A percentile compares a stretch with the other conserved stretches of the same genome.
Evolutionary conservation across 2,329 filamentous ascomycete species (phyloP).

Genomic region (Proliferodiscus dingleyae): DNA sequence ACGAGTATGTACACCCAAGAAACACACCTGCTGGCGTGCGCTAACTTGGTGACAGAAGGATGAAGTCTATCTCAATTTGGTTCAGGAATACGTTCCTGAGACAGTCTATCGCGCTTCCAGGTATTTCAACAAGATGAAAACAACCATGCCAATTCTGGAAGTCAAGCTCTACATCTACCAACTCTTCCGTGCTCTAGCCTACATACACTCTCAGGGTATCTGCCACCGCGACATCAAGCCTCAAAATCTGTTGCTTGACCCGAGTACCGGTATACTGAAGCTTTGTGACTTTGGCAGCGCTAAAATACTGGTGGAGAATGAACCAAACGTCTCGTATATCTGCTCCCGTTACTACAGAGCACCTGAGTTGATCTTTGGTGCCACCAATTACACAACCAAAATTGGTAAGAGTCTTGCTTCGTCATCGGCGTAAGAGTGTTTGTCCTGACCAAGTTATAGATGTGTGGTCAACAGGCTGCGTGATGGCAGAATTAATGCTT

Average conservation of each 20-base stretch:
- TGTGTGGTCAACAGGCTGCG: conserved; percentile 98
- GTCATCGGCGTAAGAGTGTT: conserved; percentile 5
- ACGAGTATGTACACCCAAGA: conserved; percentile 57
- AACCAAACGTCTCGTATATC: conserved; percentile 99
- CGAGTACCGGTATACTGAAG: conserved; percentile 85
- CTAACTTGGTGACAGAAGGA: conserved; percentile 64
- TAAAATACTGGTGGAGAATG: conserved; percentile 97
- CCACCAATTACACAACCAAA: conserved; percentile 99
- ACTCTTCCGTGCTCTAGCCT: conserved; percentile 94
- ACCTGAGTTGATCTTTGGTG: conserved; percentile 95
- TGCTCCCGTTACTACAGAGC: conserved; percentile 98
- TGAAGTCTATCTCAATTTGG: conserved; percentile 96
- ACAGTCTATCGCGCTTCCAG: conserved; percentile 96
- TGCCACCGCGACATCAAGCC: conserved; percentile 99
- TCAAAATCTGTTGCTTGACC: conserved; percentile 92
- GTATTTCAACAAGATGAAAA: conserved; percentile 99
- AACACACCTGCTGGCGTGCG: not conserved
- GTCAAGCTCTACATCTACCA: conserved; percentile 99
- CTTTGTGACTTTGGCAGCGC: conserved; percentile 98
- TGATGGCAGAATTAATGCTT: conserved; percentile 99
- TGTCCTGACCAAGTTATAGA: conserved; percentile 49
- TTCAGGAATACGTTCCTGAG: conserved; percentile 97
- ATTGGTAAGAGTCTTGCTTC: conserved; percentile 68
- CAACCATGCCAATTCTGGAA: conserved; percentile 97
- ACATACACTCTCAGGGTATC: conserved; percentile 98